A percentile compares a stretch with the other conserved stretches of the same genome.
These are phyloP conservation scores for Ganoderma leucocontextum DNA, from an alignment of 1,284 basidiomycete genomes.

Conservation along the genomic window DNA sequence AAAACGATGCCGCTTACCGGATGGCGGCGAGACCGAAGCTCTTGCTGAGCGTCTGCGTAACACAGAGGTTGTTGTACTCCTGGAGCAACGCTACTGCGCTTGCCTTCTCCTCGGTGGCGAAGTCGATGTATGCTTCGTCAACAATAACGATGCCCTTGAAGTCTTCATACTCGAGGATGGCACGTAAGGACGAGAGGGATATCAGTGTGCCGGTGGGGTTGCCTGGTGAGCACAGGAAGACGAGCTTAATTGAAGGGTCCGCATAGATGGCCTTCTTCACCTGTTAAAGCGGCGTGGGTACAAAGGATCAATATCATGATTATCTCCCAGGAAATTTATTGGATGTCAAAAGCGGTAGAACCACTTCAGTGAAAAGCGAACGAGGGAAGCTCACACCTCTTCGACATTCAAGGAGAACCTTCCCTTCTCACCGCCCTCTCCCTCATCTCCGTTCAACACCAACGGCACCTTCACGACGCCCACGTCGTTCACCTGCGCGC, in stretches of 20 bases:
- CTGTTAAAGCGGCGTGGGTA: conserved; percentile 47
- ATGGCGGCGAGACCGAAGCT: conserved; percentile 97
- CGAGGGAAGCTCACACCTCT: conserved; percentile 58
- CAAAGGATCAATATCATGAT: background rate
- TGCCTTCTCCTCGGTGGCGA: conserved; percentile 63
- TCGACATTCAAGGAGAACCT: conserved; percentile 84
- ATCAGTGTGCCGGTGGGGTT: conserved; percentile 96
- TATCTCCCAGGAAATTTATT: background rate
- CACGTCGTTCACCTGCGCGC: conserved; percentile 95
- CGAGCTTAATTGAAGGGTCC: conserved; percentile 85
- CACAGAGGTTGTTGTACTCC: conserved; percentile 90
- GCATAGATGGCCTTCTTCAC: conserved; percentile 74
- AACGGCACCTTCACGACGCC: conserved; percentile 85
- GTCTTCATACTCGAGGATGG: conserved; percentile 81
- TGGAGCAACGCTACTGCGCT: conserved; percentile 80
- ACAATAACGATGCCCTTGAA: conserved; percentile 95
- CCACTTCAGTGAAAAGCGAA: background rate
- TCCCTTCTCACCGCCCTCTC: conserved; percentile 77
- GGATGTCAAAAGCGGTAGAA: background rate
- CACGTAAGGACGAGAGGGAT: conserved; percentile 72
- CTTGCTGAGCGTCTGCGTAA: conserved; percentile 96
- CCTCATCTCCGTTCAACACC: conserved; percentile 61
- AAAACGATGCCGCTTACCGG: conserved; percentile 56
- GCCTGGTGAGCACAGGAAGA: conserved; percentile 97
- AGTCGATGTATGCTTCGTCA: conserved; percentile 99